Conservation (phyloP, 2,329 filamentous ascomycete genomes). For the Aspergillus persii region DNA sequence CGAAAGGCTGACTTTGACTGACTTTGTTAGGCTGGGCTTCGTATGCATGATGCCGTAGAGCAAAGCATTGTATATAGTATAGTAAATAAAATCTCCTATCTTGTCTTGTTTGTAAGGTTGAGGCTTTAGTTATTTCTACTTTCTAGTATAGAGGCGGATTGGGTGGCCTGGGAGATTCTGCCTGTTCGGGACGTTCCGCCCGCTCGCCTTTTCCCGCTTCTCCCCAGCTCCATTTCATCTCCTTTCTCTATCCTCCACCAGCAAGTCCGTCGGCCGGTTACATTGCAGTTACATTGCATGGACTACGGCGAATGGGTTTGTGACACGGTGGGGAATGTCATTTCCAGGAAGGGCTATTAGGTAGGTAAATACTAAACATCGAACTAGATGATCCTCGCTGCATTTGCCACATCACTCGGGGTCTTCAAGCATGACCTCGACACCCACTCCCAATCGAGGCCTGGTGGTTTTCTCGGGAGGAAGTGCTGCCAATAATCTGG, state of each 20-base stretch:
- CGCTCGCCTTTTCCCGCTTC: background rate
- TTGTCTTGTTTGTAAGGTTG: background rate
- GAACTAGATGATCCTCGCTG: background rate
- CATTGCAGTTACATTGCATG: background rate
- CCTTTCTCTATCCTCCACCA: background rate
- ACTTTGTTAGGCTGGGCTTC: constrained; percentile 49
- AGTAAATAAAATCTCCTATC: background rate
- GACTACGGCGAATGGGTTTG: background rate
- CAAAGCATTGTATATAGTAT: background rate
- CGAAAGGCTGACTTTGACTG: constrained; percentile 9
- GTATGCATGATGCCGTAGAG: constrained; percentile 38
- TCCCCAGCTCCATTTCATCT: background rate
- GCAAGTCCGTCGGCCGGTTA: too few species aligned
- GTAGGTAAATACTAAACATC: background rate
- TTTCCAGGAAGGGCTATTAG: background rate
- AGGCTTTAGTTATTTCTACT: background rate
- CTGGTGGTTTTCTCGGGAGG: constrained; percentile 89
- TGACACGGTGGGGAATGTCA: background rate
- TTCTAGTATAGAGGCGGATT: background rate
- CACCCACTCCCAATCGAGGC: constrained; percentile 41
- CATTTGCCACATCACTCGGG: background rate
- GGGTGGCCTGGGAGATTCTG: background rate
- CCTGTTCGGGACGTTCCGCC: background rate
- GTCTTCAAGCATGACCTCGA: constrained; percentile 10
- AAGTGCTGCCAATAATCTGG: constrained; percentile 89